These are phyloP conservation scores for Fomitopsis betulina DNA, from an alignment of 1,284 basidiomycete species.

Conservation along the genomic window DNA sequence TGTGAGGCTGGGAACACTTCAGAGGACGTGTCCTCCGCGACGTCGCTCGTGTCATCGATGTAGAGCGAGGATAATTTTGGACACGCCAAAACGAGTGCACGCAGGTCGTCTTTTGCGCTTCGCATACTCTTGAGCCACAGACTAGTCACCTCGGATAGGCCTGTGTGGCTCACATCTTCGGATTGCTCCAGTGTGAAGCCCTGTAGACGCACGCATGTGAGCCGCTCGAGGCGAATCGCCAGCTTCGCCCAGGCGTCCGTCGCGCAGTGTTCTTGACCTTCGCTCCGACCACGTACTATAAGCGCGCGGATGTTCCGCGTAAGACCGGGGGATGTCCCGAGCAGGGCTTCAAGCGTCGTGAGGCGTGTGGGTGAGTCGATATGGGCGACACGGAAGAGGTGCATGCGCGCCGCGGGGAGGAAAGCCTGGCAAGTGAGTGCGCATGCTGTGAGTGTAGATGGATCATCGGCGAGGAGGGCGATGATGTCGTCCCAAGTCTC, in stretches of 20 bases:
- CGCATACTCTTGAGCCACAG: neutral
- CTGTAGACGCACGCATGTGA: neutral
- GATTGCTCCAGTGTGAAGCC: neutral
- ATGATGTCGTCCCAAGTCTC: neutral
- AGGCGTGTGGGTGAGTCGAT: neutral
- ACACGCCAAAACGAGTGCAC: neutral
- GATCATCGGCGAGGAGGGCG: neutral
- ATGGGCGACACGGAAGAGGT: neutral
- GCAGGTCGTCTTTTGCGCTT: neutral
- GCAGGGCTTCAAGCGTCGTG: neutral
- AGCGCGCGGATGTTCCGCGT: neutral
- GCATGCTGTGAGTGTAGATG: neutral
- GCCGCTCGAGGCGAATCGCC: neutral
- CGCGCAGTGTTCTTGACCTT: neutral
- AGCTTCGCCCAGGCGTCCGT: neutral
- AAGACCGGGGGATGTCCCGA: neutral
- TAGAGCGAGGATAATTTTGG: neutral
- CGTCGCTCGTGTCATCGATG: neutral
- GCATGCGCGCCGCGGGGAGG: neutral
- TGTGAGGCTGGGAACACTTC: neutral
- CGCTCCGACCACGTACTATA: neutral
- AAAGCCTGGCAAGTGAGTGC: neutral
- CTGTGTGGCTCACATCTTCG: neutral
- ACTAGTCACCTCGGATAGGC: neutral
- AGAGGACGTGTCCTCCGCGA: neutral